Base-by-base conservation (phyloP, 148 eudicot genomes). In the Oxyria digyna region DNA sequence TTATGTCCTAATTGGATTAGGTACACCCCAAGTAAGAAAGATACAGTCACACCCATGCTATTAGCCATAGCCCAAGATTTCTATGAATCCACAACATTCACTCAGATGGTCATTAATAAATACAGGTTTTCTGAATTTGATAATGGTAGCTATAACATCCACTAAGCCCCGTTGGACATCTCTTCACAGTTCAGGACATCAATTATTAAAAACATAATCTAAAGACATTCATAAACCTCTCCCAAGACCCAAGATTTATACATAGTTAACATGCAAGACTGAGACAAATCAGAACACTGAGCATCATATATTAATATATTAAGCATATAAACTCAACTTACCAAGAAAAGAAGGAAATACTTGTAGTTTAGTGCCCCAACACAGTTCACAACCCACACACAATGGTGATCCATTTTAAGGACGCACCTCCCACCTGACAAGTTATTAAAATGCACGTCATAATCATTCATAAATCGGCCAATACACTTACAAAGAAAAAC, bases 371-470 rank as follows among this genome's bases (percentile, higher is more conserved):
- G 77, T 75, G 99, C 99, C 64, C 99, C 99, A 43, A 94, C 97
- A 73, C 97, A 94, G 73, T 94, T 94, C 68, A 94, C 97, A 71
- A 94, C 99, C 99, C 99, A 94, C 33, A 94, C 99, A 78, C 99
- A 94, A 78, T 94, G 99, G 75, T 94, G 99, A 75, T 94, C 99
- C 99, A 94, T 94, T 78, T 94, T 94, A 46, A 94, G 89, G 66
- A 94, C 84, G 72, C 99, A 94, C 71, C 89, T 85, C 75, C 93
- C 97, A 83, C 99, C 99, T 94, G 83, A 68, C 52, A 78, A 40
- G 69, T 23, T 20, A 31, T n/a, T 45, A 17, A 72, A 52, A 65
- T 46, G 68, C 68, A 76, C 23, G 10, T 74, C 54, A 77, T 13
- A 54, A 26, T 14, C n/a, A 21, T 20, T 10, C 45, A 1, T n/a